Percentiles rank a stretch among this genome's conserved stretches.
These are phyloP conservation scores for Geotrichum klebahnii DNA, from an alignment of 1,139 yeast genomes.

Conservation along the genomic window DNA sequence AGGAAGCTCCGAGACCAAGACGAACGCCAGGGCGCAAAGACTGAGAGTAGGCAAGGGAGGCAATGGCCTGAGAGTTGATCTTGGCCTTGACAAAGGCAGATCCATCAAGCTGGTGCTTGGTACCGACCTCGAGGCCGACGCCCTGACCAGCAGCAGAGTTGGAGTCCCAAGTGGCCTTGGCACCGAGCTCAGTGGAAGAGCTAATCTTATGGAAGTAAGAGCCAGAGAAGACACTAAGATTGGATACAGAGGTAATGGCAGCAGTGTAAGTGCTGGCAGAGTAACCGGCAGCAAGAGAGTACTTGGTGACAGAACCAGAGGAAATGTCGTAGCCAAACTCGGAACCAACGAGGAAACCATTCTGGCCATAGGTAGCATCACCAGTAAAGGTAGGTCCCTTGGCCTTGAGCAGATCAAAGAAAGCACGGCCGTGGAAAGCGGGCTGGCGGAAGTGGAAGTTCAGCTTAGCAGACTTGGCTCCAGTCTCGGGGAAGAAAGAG, in stretches of 20 bases:
- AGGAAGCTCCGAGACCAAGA: constrained; percentile 94
- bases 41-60: constrained; percentile 93
- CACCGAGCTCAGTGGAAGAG: constrained; percentile 91
- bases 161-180: constrained; percentile 95
- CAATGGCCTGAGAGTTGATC: constrained; percentile 93
- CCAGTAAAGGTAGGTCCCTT: constrained; percentile 96
- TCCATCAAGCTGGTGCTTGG: constrained; percentile 86
- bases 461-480: constrained; percentile 80
- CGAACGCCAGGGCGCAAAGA: constrained; percentile 94
- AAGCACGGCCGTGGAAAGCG: constrained; percentile 88
- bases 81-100: constrained; percentile 92
- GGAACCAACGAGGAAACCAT: constrained; percentile 95
- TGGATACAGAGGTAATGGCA: constrained; percentile 83
- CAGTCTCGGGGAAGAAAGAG: constrained; percentile 78
- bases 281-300: constrained; percentile 93
- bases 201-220: constrained; percentile 96
- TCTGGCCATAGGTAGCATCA: constrained; percentile 91
- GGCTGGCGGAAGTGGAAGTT: constrained; percentile 92
- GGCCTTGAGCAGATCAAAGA: constrained; percentile 69
- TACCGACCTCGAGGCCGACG: constrained; percentile 85
- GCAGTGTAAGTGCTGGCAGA: constrained; percentile 82
- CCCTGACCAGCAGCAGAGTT: constrained; percentile 63
- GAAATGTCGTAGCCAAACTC: constrained; percentile 95
- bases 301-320: constrained; percentile 87
- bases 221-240: constrained; percentile 87